phyloP scores from a whole-genome alignment of 2,329 filamentous ascomycete species.

The Xylaria sp. region DNA sequence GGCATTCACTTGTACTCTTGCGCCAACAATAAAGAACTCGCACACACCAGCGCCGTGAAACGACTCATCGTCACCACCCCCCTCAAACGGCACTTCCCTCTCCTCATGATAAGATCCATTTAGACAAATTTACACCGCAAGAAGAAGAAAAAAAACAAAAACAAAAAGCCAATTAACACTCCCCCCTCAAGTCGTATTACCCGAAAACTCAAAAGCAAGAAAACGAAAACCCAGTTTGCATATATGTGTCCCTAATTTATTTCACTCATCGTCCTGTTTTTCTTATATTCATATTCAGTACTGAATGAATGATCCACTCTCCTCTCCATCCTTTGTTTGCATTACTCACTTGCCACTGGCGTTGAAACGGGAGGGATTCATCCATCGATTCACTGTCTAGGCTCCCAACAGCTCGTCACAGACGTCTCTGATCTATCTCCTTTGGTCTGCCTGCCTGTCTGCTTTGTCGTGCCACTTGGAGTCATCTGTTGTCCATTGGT shows the following conservation, averaged over 20 bases:
- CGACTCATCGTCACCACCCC: conserved; percentile 34
- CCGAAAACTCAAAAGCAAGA: conserved; percentile 30
- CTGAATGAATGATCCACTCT: conserved; percentile 43
- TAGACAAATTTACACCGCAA: conserved; percentile 24
- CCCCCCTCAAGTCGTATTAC: conserved; percentile 37
- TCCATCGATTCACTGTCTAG: conserved; percentile 44
- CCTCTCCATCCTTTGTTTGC: conserved; percentile 43
- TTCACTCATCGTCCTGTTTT: conserved; percentile 41
- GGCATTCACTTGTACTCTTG: conserved; percentile 65
- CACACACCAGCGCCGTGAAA: conserved; percentile 31
- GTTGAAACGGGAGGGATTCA: conserved; percentile 45
- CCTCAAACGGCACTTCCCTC: conserved; percentile 13
- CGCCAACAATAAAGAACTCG: conserved; percentile 47
- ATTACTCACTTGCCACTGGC: conserved; percentile 47
- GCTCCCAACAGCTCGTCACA: conserved; percentile 44
- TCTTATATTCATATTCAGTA: conserved; percentile 19
- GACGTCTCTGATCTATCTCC: conserved; percentile 27
- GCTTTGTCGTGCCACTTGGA: conserved; percentile 42
- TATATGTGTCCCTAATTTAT: conserved; percentile 33
- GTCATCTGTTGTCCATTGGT: conserved; percentile 40
- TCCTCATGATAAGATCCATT: conserved; percentile 31
- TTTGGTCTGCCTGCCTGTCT: conserved; percentile 21
- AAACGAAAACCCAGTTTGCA: conserved; percentile 12
- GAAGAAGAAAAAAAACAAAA: conserved; percentile 6
- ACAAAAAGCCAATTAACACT: neutral